These are phyloP conservation scores for Penicillium coffeae DNA, from an alignment of 495 filamentous ascomycete genomes.

Conservation along the genomic window DNA sequence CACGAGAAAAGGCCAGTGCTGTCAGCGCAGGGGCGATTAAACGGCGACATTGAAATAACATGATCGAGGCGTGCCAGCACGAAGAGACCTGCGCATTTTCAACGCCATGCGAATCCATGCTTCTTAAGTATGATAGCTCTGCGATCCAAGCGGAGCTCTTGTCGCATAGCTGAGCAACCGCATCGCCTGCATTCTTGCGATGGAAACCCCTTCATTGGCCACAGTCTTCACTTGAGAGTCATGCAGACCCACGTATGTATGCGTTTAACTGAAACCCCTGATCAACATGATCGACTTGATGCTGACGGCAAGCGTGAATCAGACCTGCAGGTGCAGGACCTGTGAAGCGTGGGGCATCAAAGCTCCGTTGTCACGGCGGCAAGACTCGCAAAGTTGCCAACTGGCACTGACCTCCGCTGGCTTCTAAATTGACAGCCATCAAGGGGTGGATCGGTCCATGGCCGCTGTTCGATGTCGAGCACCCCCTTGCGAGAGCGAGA, in stretches of 20 bases:
- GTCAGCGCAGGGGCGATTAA: conserved; percentile 9
- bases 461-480: not conserved
- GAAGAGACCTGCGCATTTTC: not conserved
- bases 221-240: conserved; percentile 1
- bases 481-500: conserved; percentile 16
- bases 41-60: conserved; percentile 10
- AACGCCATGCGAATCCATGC: not conserved
- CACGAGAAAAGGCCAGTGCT: conserved; percentile 3
- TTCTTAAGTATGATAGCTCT: conserved; percentile 14
- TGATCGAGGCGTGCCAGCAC: conserved; percentile 4
- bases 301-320: no score
- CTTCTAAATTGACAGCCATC: conserved; percentile 13
- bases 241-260: conserved; percentile 9
- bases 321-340: no score
- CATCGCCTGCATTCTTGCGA: conserved; percentile 16
- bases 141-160: conserved; percentile 3
- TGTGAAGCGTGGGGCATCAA: no score
- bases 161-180: conserved; percentile 10
- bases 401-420: conserved; percentile 8
- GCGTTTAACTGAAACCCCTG: conserved; percentile 10
- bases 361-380: no score
- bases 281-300: conserved; percentile 21
- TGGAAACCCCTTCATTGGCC: conserved; percentile 17
- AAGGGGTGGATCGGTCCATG: conserved; percentile 11
- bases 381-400: not conserved